A percentile compares a stretch with the other conserved stretches of the same genome.
Conservation (phyloP, 495 filamentous ascomycete species). For the Tetracladium setigerum region DNA sequence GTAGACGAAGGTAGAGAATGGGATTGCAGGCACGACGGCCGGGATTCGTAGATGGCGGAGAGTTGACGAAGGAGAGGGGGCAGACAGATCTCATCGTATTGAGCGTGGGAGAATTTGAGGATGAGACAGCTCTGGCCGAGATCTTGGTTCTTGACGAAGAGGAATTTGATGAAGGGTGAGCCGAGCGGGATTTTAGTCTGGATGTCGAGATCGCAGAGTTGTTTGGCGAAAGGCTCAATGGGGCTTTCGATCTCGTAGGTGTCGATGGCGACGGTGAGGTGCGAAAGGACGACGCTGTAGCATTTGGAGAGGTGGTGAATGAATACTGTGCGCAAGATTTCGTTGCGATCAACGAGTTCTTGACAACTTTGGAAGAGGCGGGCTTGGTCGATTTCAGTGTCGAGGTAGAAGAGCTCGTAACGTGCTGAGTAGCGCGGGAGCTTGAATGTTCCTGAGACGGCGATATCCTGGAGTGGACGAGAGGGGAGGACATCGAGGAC, state of each 20-base stretch:
- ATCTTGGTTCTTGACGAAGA: conserved; percentile 42
- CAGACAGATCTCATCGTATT: conserved; percentile 67
- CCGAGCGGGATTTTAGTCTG: conserved; percentile 49
- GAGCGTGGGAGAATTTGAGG: conserved; percentile 64
- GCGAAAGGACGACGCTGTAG: conserved; percentile 54
- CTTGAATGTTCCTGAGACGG: conserved; percentile 50
- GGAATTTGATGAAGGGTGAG: conserved; percentile 54
- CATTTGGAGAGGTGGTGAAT: conserved; percentile 46
- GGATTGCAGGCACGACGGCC: conserved; percentile 34
- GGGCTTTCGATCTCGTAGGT: too few relatives aligned
- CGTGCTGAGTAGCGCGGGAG: conserved; percentile 36
- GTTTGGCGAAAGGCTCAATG: conserved; percentile 32
- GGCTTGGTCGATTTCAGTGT: conserved; percentile 22
- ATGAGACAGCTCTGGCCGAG: conserved; percentile 35
- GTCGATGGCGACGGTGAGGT: conserved; percentile 39
- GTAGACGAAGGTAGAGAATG: conserved; percentile 54
- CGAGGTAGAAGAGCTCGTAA: conserved; percentile 37
- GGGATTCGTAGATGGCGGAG: conserved; percentile 43
- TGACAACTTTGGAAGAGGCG: conserved; percentile 27
- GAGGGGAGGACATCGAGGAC: conserved; percentile 48
- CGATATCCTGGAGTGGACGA: conserved; percentile 57
- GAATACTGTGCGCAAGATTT: conserved; percentile 66
- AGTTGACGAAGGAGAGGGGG: conserved; percentile 51
- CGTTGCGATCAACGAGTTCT: conserved; percentile 25
- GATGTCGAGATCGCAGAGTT: conserved; percentile 39